These are phyloP conservation scores for Porcisia deanei DNA, from an alignment of 208 protist species.

Conservation along the genomic window DNA sequence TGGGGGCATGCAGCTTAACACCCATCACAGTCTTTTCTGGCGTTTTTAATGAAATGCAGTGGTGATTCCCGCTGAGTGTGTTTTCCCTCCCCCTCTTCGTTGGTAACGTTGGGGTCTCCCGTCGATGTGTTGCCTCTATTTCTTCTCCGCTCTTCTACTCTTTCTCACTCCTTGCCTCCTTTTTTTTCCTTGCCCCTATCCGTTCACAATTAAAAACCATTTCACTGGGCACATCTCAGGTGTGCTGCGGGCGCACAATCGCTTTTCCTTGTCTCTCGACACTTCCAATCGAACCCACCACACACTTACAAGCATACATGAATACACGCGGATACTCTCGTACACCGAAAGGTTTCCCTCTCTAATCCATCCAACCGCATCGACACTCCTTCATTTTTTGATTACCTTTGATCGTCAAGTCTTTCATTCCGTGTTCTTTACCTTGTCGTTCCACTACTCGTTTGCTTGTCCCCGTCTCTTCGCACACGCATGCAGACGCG, in stretches of 20 bases:
- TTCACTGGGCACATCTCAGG: not conserved
- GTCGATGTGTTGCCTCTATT: not conserved
- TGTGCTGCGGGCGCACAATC: not conserved
- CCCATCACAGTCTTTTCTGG: not conserved
- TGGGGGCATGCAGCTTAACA: not conserved
- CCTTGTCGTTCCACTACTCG: not conserved
- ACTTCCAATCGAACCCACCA: not conserved
- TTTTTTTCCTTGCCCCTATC: not conserved
- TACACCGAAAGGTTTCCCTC: not conserved
- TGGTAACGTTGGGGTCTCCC: not conserved
- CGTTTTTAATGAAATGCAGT: not conserved
- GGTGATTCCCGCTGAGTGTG: not conserved
- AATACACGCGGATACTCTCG: not conserved
- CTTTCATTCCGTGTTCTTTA: not conserved
- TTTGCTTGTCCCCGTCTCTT: not conserved
- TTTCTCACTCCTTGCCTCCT: not conserved
- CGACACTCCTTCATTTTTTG: not conserved
- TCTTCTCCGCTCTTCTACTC: not conserved
- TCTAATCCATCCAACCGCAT: not conserved
- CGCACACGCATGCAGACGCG: not conserved
- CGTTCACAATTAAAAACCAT: not conserved
- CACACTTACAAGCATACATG: not conserved
- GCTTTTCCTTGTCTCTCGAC: not conserved
- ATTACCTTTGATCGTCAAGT: not conserved
- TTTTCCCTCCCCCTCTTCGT: not conserved